A percentile compares a stretch with the other conserved stretches of the same genome.
Evolutionary conservation across 1,139 yeast genomes (phyloP).

Genomic region (Groenewaldozyma auringiensis): DNA sequence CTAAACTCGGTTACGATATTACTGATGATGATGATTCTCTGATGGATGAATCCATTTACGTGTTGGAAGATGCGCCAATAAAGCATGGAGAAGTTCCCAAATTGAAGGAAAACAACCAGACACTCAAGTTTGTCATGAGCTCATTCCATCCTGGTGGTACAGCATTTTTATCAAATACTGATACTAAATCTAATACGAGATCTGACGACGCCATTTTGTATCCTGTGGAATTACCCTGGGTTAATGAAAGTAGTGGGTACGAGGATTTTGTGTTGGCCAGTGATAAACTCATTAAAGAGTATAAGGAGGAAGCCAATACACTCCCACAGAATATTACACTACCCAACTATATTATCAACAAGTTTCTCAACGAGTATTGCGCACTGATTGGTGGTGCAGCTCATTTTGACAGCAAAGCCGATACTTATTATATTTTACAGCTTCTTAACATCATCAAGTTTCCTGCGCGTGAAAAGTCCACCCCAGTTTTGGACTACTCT

Average conservation of each 20-base stretch:
- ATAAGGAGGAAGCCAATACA: background rate
- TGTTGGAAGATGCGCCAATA: constrained; percentile 26
- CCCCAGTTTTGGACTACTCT: background rate
- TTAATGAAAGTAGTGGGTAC: constrained; percentile 7
- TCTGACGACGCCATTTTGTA: constrained; percentile 27
- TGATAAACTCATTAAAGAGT: constrained; percentile 9
- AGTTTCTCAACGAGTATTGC: background rate
- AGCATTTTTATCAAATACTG: constrained; percentile 24
- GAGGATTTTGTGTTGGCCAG: constrained; percentile 8
- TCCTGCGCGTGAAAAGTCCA: background rate
- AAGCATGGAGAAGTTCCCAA: constrained; percentile 22
- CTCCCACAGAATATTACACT: background rate
- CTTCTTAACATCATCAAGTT: background rate
- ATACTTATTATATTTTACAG: background rate
- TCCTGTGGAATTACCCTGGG: constrained; percentile 12
- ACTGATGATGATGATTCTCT: too few species aligned
- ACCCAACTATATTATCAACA: background rate
- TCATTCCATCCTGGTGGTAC: constrained; percentile 37
- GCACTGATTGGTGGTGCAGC: background rate
- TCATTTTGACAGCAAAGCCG: background rate
- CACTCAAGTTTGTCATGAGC: constrained; percentile 37
- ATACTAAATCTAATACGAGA: constrained; percentile 6
- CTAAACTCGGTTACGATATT: too few species aligned
- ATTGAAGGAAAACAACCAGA: constrained; percentile 32
- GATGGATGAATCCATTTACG: background rate